Base-by-base conservation (phyloP, 768 basidiomycete species). In the Agrocybe chaxingu region DNA sequence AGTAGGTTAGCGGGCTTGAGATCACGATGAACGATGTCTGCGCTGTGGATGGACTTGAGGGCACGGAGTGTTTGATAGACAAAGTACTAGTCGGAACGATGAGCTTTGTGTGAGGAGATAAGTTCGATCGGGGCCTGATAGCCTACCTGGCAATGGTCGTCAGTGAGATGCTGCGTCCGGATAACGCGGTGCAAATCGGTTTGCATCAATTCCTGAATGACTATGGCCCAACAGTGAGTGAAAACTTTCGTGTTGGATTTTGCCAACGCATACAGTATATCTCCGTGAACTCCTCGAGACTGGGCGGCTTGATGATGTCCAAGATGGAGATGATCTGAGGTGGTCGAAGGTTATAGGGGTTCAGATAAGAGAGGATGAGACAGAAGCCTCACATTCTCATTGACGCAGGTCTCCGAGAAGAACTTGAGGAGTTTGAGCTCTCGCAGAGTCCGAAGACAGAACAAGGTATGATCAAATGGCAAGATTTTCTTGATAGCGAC, bases 401-500 rank as follows among this genome's bases (percentile, higher is more conserved):
- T 90, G 42, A 89, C 73, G 59, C 87, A 89, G 40, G 79, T 77
- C 57, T 87, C 85, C 4, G 86, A 87, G 69, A 90, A 88, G 74
- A 89, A 89, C 65, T 86, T 87, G 65, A 89, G 78, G 13, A 97
- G 75, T 71, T 97, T 96, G 66, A 97, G 78, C 71, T 97, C 95
- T 53, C 94, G 80, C 46, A 97, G 73, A 2, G 94, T 98, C 51
- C 88, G 79, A 63, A 96, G 72, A 60, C 89, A 92, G 73, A 94
- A 96, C 67, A 96, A 77, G 31, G 90, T 87, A 65, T 96, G 94
- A 62, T 96, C 94, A 67, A 97, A 96, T 7, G 93, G 94, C 37
- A 89, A 82, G 61, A 97, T 87, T 71, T 92, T 93, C 80, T 96
- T 98, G 72, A 96, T 95, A 38, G 94, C 95, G 11, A 98, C 92